phyloP scores from a whole-genome alignment of 148 eudicot genomes.

The Polygonum aviculare region DNA sequence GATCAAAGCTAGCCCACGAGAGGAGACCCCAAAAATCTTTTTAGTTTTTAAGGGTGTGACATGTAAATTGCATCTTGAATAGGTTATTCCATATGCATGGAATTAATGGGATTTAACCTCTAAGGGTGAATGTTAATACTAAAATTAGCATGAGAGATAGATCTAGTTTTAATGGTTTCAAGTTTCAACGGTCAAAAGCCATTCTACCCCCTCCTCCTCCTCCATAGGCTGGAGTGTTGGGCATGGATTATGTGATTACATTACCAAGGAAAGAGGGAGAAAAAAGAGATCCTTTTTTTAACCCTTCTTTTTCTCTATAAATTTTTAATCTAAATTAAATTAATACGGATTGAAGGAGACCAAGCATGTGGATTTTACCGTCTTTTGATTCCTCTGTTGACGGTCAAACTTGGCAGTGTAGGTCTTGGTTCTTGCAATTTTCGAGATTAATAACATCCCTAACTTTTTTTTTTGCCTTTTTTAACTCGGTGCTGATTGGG shows the following conservation, averaged over 20 bases:
- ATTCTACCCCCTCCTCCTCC: not conserved
- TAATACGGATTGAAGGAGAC: not conserved
- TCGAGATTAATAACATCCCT: conserved; percentile 7
- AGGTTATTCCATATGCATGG: not conserved
- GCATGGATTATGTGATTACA: conserved; percentile 8
- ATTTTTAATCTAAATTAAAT: not conserved
- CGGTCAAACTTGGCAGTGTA: conserved; percentile 12
- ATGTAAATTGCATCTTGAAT: not conserved
- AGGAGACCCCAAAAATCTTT: too few species aligned
- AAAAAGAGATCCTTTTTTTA: not conserved
- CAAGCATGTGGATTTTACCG: conserved; percentile 15
- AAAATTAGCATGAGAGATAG: not conserved
- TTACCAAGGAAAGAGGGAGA: not conserved
- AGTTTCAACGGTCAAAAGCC: conserved; percentile 7
- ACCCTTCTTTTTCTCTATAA: not conserved
- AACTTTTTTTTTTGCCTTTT: not conserved
- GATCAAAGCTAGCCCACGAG: too few species aligned
- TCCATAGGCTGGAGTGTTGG: conserved; percentile 8
- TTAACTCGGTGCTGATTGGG: not conserved
- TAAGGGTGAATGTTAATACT: not conserved
- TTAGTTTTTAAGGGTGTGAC: not conserved
- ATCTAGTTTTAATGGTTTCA: too few species aligned
- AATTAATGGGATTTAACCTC: not conserved
- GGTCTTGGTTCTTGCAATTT: conserved; percentile 8
- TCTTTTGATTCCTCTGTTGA: conserved; percentile 14